Evolutionary conservation across 805 yeast genomes (phyloP).

Genomic region (Sugiyamaella boreocaroliniensis): DNA sequence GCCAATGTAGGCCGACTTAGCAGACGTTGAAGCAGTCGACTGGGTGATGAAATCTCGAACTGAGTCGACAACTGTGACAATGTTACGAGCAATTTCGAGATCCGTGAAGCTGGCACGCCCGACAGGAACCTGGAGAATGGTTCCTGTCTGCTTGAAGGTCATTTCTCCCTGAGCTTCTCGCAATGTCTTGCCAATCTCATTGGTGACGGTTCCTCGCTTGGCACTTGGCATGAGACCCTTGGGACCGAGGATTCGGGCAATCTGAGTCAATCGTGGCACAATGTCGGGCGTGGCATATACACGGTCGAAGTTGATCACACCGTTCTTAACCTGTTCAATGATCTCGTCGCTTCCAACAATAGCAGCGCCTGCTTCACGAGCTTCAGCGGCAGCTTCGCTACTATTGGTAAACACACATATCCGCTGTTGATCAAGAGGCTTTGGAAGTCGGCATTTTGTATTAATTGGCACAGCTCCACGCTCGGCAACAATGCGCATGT

Average conservation of each 20-base stretch:
- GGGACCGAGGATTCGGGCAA: conserved; percentile 84
- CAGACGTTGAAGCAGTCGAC: conserved; percentile 34
- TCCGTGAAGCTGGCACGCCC: conserved; percentile 77
- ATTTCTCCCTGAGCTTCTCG: conserved; percentile 54
- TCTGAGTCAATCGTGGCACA: conserved; percentile 47
- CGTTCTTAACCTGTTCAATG: conserved; percentile 52
- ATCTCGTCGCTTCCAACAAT: conserved; percentile 68
- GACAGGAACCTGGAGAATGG: conserved; percentile 55
- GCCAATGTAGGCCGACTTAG: conserved; percentile 64
- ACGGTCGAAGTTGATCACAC: conserved; percentile 56
- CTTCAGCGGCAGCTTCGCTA: conserved; percentile 45
- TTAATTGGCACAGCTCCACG: conserved; percentile 69
- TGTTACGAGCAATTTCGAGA: conserved; percentile 63
- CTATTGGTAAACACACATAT: conserved; percentile 63
- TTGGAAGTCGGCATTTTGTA: conserved; percentile 69
- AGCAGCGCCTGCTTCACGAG: conserved; percentile 54
- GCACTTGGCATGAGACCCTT: conserved; percentile 81
- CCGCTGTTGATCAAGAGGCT: conserved; percentile 57
- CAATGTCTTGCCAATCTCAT: conserved; percentile 52
- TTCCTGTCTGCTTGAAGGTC: conserved; percentile 67
- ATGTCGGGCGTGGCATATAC: conserved; percentile 84
- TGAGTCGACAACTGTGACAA: conserved; percentile 59
- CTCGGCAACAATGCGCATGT: conserved; percentile 59
- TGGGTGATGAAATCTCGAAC: conserved; percentile 35
- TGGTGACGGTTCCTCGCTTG: conserved; percentile 78